Evolutionary conservation across 2,329 filamentous ascomycete genomes (phyloP).

Genomic region (Pestalotiopsis sp.): DNA sequence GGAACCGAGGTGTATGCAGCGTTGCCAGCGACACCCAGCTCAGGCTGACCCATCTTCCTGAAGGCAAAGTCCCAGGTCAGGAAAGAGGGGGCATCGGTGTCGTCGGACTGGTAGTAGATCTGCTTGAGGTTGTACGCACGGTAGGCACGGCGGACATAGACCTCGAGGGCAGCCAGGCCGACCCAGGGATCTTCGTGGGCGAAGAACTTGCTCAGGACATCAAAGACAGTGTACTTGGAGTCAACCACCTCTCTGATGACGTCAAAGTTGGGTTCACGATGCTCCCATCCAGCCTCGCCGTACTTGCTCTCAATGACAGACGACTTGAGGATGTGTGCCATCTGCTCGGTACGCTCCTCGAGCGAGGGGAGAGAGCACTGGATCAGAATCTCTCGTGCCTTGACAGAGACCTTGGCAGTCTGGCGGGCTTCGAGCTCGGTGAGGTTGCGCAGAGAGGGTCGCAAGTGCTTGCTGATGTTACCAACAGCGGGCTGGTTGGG

Average conservation of each 20-base stretch:
- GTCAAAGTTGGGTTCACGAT: constrained; percentile 87
- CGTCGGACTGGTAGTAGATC: constrained; percentile 85
- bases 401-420: constrained; percentile 94
- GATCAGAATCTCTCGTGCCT: constrained; percentile 96
- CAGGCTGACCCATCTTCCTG: constrained; percentile 88
- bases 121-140: constrained; percentile 91
- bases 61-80: constrained; percentile 96
- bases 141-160: constrained; percentile 95
- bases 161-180: constrained; percentile 87
- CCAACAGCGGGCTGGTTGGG: constrained; percentile 91
- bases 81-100: constrained; percentile 68
- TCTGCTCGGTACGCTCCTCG: constrained; percentile 91
- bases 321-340: constrained; percentile 97
- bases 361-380: constrained; percentile 95
- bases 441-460: constrained; percentile 78
- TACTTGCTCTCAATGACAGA: constrained; percentile 97
- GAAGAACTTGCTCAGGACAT: constrained; percentile 94
- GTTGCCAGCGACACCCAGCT: constrained; percentile 81
- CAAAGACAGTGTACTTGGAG: constrained; percentile 97
- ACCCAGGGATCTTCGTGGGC: constrained; percentile 94
- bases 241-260: constrained; percentile 97
- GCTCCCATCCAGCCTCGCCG: constrained; percentile 95
- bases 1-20: constrained; percentile 84
- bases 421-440: constrained; percentile 85
- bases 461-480: constrained; percentile 87